A percentile compares a stretch with the other conserved stretches of the same genome.
Evolutionary conservation across 768 basidiomycete genomes (phyloP).

Genomic region (Auriscalpium microsporum): DNA sequence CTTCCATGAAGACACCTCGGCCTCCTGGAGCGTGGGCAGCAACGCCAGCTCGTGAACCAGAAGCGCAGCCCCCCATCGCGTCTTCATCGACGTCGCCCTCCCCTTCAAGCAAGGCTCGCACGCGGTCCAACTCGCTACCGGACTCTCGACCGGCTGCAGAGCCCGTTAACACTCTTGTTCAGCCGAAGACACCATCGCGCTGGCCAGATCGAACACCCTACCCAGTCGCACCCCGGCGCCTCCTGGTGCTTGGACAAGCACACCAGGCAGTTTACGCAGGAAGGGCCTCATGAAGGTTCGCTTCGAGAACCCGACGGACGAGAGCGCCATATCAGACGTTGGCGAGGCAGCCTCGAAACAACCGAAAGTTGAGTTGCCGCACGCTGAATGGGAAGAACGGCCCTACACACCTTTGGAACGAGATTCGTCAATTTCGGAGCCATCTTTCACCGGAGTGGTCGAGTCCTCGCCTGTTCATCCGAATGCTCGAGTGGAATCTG

Average conservation of each 20-base stretch:
- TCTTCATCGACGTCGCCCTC: slow-evolving; percentile 1
- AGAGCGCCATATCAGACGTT: slow-evolving; percentile 20
- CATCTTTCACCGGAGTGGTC: slow-evolving; percentile 9
- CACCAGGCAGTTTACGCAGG: slow-evolving; percentile 37
- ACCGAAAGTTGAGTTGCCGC: background rate
- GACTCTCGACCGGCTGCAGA: slow-evolving; percentile 5
- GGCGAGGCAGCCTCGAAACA: slow-evolving; percentile 7
- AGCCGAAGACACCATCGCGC: background rate
- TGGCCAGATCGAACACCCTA: slow-evolving; percentile 6
- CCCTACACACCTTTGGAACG: background rate
- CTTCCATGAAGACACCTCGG: slow-evolving; percentile 35
- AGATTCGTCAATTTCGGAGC: slow-evolving; percentile 6
- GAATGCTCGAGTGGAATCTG: background rate
- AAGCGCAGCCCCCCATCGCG: slow-evolving; percentile 12
- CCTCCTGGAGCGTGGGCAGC: slow-evolving; percentile 39
- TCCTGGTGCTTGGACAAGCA: slow-evolving; percentile 38
- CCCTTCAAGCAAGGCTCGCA: slow-evolving; percentile 1
- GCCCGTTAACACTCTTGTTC: background rate
- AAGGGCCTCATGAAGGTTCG: slow-evolving; percentile 66
- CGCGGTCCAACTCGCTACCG: slow-evolving; percentile 13
- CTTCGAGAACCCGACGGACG: slow-evolving; percentile 42
- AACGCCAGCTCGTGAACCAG: slow-evolving; percentile 25
- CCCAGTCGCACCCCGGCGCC: slow-evolving; percentile 36
- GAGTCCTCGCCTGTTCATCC: slow-evolving; percentile 5
- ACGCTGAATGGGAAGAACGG: slow-evolving; percentile 3